Evolutionary conservation across 139 green algal species (phyloP).

Genomic region (Pleodorina starrii): DNA sequence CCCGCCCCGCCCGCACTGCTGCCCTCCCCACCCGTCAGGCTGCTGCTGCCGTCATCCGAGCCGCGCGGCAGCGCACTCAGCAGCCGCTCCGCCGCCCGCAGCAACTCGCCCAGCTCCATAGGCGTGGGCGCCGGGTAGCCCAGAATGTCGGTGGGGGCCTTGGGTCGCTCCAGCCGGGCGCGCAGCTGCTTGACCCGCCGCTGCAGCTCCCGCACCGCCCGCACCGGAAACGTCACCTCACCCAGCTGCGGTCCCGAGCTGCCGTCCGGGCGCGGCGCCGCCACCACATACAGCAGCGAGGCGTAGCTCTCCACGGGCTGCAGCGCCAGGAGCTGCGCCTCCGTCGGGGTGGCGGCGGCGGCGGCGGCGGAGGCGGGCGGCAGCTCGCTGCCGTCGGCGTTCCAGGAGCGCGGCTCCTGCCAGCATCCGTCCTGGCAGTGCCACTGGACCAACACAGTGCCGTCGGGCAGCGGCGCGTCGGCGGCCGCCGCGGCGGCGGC

Average conservation of each 20-base stretch:
- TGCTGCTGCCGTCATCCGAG: not conserved
- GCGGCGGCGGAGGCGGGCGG: not conserved
- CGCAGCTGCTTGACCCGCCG: slow-evolving; percentile 32
- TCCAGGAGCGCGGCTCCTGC: slow-evolving; percentile 55
- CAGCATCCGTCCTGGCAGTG: slow-evolving; percentile 59
- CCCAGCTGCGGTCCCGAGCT: not conserved
- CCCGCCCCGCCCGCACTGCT: too few species aligned
- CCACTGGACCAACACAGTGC: slow-evolving; percentile 59
- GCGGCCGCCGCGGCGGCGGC: not conserved
- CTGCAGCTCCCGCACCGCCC: slow-evolving; percentile 51
- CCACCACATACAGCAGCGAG: slow-evolving; percentile 53
- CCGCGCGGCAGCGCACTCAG: not conserved
- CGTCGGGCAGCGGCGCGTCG: not conserved
- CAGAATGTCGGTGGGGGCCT: slow-evolving; percentile 55
- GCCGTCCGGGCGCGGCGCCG: not conserved
- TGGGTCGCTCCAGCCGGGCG: slow-evolving; percentile 51
- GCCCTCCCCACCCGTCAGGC: too few species aligned
- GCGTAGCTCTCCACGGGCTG: slow-evolving; percentile 36
- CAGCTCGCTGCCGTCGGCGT: not conserved
- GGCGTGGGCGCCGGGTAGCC: slow-evolving; percentile 43
- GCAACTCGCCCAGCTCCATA: slow-evolving; percentile 35
- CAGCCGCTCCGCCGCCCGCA: slow-evolving; percentile 35
- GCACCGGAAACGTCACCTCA: slow-evolving; percentile 51
- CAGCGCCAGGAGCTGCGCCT: slow-evolving; percentile 50
- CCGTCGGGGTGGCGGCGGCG: not conserved